phyloP scores from a whole-genome alignment of 345 rosid species.

The Heritiera fomes region DNA sequence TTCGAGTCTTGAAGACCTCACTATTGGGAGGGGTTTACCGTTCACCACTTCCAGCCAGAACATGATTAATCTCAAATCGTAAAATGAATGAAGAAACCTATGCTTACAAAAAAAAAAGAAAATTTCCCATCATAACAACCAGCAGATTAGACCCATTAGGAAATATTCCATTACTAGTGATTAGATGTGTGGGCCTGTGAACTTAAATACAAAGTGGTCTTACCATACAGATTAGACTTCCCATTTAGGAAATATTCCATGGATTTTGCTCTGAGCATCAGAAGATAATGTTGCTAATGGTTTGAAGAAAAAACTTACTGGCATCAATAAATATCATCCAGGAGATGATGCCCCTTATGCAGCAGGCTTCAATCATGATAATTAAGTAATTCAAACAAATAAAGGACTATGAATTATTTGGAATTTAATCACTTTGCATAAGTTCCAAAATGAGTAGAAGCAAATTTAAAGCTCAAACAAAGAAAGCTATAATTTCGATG shows the following conservation, averaged over 20 bases:
- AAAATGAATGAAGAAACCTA: too few species aligned
- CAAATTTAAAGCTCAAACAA: background rate
- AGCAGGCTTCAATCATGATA: background rate
- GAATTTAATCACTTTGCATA: slow-evolving; percentile 6
- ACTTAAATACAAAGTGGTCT: slow-evolving; percentile 37
- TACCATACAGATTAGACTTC: slow-evolving; percentile 45
- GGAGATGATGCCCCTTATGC: background rate
- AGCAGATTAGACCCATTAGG: slow-evolving; percentile 32
- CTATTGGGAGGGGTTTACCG: too few species aligned
- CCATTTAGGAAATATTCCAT: slow-evolving; percentile 34
- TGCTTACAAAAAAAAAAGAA: background rate
- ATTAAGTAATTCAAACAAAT: background rate
- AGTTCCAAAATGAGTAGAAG: background rate
- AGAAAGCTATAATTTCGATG: background rate
- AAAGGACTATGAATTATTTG: background rate
- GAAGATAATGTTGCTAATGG: slow-evolving; percentile 29
- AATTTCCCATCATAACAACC: slow-evolving; percentile 45
- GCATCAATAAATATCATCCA: slow-evolving; percentile 3
- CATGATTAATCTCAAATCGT: too few species aligned
- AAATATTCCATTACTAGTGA: slow-evolving; percentile 31
- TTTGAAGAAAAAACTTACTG: slow-evolving; percentile 23
- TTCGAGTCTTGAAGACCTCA: too few species aligned
- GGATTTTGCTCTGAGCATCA: slow-evolving; percentile 21
- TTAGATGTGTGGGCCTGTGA: slow-evolving; percentile 61
- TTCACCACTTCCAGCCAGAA: too few species aligned